Percentiles rank a stretch among this genome's conserved stretches.
These are phyloP conservation scores for Boletus rufocinnamomeus DNA, from an alignment of 768 basidiomycete species.

Conservation along the genomic window DNA sequence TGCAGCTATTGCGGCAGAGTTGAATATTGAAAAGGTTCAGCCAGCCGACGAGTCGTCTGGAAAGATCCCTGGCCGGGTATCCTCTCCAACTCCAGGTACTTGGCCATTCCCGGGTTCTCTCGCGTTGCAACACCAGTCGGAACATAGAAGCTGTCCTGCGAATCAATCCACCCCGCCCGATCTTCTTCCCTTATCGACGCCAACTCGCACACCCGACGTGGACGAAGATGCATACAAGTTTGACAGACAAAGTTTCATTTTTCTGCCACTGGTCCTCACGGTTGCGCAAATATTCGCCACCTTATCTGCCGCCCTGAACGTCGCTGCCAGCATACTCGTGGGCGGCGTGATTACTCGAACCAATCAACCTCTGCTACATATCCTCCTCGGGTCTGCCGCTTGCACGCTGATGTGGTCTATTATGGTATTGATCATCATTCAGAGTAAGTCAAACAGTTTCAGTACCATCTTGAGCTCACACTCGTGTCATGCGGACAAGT, in stretches of 20 bases:
- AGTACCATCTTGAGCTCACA: slow-evolving; percentile 1
- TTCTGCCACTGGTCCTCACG: slow-evolving; percentile 17
- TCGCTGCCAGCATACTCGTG: slow-evolving; percentile 17
- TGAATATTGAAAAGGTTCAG: slow-evolving; percentile 20
- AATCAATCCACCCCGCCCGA: neutral
- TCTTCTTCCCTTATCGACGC: slow-evolving; percentile 7
- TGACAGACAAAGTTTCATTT: neutral
- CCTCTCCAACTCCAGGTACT: slow-evolving; percentile 33
- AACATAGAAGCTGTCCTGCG: neutral
- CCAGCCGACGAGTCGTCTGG: neutral
- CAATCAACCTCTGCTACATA: neutral
- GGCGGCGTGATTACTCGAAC: neutral
- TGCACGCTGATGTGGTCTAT: slow-evolving; percentile 31
- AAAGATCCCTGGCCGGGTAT: slow-evolving; percentile 21
- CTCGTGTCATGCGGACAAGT: slow-evolving; percentile 17
- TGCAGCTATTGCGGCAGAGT: neutral
- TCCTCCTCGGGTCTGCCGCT: slow-evolving; percentile 23
- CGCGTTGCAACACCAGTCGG: slow-evolving; percentile 11
- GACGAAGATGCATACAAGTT: neutral
- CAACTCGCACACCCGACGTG: neutral
- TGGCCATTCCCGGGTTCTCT: slow-evolving; percentile 38
- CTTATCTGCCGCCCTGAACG: slow-evolving; percentile 26
- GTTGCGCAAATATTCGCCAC: slow-evolving; percentile 26
- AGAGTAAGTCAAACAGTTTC: slow-evolving; percentile 22
- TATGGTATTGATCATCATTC: slow-evolving; percentile 18